Conservation (phyloP, 2,329 filamentous ascomycete genomes). For the Pseudogymnoascus sp. region DNA sequence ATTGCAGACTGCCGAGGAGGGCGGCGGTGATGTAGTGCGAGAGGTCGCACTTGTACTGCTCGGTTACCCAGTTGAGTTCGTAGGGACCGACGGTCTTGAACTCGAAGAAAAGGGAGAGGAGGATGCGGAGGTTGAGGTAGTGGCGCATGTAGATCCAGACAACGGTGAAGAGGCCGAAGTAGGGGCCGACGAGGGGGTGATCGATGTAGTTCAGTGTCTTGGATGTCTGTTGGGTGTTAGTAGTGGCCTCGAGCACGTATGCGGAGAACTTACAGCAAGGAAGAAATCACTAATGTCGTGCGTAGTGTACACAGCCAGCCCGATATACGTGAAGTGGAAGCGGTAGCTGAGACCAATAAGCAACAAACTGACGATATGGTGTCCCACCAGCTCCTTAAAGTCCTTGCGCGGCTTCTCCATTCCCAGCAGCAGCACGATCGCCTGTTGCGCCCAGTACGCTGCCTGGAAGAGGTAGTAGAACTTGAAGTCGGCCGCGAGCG, state of each 20-base stretch:
- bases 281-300: conserved; percentile 96
- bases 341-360: conserved; percentile 84
- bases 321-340: conserved; percentile 98
- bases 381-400: conserved; percentile 84
- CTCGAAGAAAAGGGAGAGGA: conserved; percentile 67
- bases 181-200: conserved; percentile 67
- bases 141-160: conserved; percentile 89
- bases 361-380: conserved; percentile 81
- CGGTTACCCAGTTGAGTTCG: conserved; percentile 65
- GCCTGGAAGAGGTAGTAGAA: conserved; percentile 94
- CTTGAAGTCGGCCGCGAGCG: conserved; percentile 76
- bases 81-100: conserved; percentile 68
- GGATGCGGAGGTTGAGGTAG: conserved; percentile 70
- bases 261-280: conserved; percentile 59
- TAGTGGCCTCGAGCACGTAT: neutral
- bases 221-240: conserved; percentile 54
- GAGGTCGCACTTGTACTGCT: conserved; percentile 70
- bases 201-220: conserved; percentile 91
- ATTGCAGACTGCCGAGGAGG: conserved; percentile 61
- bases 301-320: conserved; percentile 85
- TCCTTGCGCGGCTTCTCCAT: conserved; percentile 93
- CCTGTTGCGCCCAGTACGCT: conserved; percentile 92
- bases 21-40: conserved; percentile 58
- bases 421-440: conserved; percentile 75
- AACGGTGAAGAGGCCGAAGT: conserved; percentile 73